Percentiles rank a stretch among this genome's conserved stretches.
Conservation (phyloP, 345 rosid genomes). For the Geranium brycei region DNA sequence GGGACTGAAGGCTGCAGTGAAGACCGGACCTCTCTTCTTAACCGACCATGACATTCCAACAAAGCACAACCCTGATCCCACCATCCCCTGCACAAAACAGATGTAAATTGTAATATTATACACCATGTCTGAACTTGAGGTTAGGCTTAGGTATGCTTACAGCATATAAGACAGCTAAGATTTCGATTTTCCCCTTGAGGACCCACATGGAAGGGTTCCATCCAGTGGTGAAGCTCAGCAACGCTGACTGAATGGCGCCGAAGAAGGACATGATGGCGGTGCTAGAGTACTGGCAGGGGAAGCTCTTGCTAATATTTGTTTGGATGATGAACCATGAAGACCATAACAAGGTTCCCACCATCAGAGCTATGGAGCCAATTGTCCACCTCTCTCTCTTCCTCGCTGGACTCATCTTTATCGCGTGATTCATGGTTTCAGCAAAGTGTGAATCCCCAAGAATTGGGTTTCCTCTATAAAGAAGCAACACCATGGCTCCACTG, state of each 20-base stretch:
- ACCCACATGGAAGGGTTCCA: slow-evolving; percentile 36
- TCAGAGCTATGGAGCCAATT: slow-evolving; percentile 31
- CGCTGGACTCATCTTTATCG: slow-evolving; percentile 7
- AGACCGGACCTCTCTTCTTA: slow-evolving; percentile 59
- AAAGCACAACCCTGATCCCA: slow-evolving; percentile 65
- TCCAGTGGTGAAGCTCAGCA: slow-evolving; percentile 30
- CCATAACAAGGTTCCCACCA: slow-evolving; percentile 36
- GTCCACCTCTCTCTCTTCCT: slow-evolving; percentile 29
- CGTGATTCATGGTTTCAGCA: slow-evolving; percentile 5
- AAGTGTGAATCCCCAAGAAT: slow-evolving; percentile 13
- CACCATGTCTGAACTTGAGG: neutral
- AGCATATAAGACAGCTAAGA: slow-evolving; percentile 36
- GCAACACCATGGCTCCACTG: slow-evolving; percentile 40
- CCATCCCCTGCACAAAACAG: slow-evolving; percentile 37
- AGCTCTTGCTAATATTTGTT: slow-evolving; percentile 29
- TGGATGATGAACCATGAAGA: slow-evolving; percentile 49
- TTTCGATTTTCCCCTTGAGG: slow-evolving; percentile 31
- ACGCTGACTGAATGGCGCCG: slow-evolving; percentile 46
- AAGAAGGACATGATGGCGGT: slow-evolving; percentile 48
- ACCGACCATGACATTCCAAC: slow-evolving; percentile 91
- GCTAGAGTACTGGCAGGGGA: slow-evolving; percentile 51
- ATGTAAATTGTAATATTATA: neutral
- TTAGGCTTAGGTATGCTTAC: slow-evolving; percentile 19
- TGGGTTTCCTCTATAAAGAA: slow-evolving; percentile 39
- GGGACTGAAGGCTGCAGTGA: slow-evolving; percentile 70